Base-by-base conservation (phyloP, 257 asterid species). In the Solanum virginianum region DNA sequence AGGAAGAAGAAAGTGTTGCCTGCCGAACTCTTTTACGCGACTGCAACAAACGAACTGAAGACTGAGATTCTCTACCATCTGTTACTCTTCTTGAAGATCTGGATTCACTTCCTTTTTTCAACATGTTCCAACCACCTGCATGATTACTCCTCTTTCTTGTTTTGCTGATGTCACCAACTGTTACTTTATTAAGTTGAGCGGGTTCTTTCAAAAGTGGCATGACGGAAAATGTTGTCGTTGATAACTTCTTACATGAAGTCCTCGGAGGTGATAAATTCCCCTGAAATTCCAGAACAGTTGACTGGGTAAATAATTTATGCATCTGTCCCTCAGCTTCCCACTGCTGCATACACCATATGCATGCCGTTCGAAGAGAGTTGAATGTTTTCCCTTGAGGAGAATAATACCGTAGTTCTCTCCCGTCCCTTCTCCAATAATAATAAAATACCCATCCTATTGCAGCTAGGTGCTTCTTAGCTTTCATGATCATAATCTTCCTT, bases 391-490 rank as follows among this genome's bases (percentile, higher is more conserved):
- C 94, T 72, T 57, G 8, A 5, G 93, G 97, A 36, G 98, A 86
- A 41, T 14, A 0, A 87, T 91, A 94, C 45, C 89, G 90, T 49
- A 89, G 0, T 84, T 92, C 93, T 88, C 74, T 87, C 54, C 11
- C 39, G 32, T 20, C 7, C 63, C 83, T 77, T 83, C 86, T 89
- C 36, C 0, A 55, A 3, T 65, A 39, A 84, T 65, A 57, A 84
- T 82, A 66, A 26, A 91, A 83, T 49, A 71, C 75, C 97, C 97
- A 94, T 7, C 92, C 95, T 15, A 84, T 63, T 26, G 90, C 88
- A 86, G 87, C 62, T 84, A 94, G 89, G 88, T 94, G 97, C 85
- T 88, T 86, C 88, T 86, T 94, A 63, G 91, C 95, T 88, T 89
- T 87, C n/a, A 53, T 32, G 47, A 13, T 53, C 47, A 53, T 16